phyloP scores from a whole-genome alignment of 2,329 filamentous ascomycete genomes.

The Pyrenophora graminea region DNA sequence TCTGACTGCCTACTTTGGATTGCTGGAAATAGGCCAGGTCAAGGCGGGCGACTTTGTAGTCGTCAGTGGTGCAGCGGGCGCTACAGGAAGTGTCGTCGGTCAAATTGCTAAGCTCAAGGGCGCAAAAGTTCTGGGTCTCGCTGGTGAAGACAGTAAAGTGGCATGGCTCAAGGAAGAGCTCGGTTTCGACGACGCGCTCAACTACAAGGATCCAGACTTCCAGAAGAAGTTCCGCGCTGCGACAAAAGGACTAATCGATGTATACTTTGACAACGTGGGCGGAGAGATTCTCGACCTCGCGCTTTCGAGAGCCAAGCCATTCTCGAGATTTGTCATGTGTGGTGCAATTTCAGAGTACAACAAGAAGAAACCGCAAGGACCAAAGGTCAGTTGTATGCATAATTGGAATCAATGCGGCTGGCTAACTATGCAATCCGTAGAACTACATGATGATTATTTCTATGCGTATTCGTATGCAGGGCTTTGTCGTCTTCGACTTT shows the following conservation, averaged over 20 bases:
- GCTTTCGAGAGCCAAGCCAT: slow-evolving; percentile 48
- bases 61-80: slow-evolving; percentile 76
- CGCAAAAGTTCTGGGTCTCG: slow-evolving; percentile 56
- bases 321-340: slow-evolving; percentile 51
- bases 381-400: slow-evolving; percentile 41
- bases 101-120: slow-evolving; percentile 78
- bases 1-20: slow-evolving; percentile 76
- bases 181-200: slow-evolving; percentile 59
- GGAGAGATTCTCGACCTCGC: slow-evolving; percentile 55
- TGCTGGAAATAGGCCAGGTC: slow-evolving; percentile 69
- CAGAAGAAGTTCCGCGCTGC: slow-evolving; percentile 52
- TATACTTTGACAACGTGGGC: slow-evolving; percentile 59
- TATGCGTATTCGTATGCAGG: slow-evolving; percentile 53
- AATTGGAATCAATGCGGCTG: no score
- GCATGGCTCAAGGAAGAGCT: slow-evolving; percentile 58
- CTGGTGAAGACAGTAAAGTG: slow-evolving; percentile 59
- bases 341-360: slow-evolving; percentile 54
- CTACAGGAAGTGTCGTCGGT: slow-evolving; percentile 74
- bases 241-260: slow-evolving; percentile 56
- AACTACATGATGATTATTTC: slow-evolving; percentile 52
- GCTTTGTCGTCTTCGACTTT: slow-evolving; percentile 75
- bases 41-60: slow-evolving; percentile 75
- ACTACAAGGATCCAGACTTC: slow-evolving; percentile 59
- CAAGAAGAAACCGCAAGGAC: slow-evolving; percentile 54
- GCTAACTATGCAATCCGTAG: slow-evolving; percentile 16